Evolutionary conservation across 257 asterid species (phyloP), one percentile per base, ranked within the genome.

Genomic region (Mitragyna speciosa): DNA sequence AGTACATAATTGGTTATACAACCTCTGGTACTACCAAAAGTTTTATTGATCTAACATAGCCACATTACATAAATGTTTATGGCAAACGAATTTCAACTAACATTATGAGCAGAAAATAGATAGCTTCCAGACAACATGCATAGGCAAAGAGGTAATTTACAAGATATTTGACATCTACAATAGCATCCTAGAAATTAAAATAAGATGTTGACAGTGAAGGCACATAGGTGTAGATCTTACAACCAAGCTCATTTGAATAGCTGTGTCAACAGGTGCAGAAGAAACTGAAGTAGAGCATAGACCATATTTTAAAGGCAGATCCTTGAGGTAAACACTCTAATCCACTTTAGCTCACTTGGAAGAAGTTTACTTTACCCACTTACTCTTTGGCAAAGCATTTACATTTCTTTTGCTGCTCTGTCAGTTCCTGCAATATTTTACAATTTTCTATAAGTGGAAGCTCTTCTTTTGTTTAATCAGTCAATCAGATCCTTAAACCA

Each of bases 351-450:
- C 70, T 73, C 69, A 81, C 73, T 63, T 15, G 66, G 54, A 70
- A 2, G 61, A 75, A 71, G 26, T 36, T 75, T 66, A 48, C 75
- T 73, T 80, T 82, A 67, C 68, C 73, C 73, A 85, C 76, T 87
- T 87, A 92, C 77, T 86, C 86, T 41, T 90, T 79, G 67, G 66
- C 83, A 5, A 80, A 86, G 90, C 98, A 92, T 65, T 83, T 91
- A 87, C 98, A 94, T 74, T 92, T 90, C 94, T 88, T 91, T 84
- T 94, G 97, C 83, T 90, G 90, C 89, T 94, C 97, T 9, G 86
- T 79, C 70, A 92, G 97, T 76, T 92, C 98, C 98, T 94, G 95
- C 84, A 61, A 80, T 31, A 79, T 75, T 80, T 67, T 56, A 74
- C 75, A 63, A 36, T 47, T 59, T 31, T 77, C 64, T 20, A 24